phyloP scores from a whole-genome alignment of 805 yeast species.

The Pichia kluyveri region DNA sequence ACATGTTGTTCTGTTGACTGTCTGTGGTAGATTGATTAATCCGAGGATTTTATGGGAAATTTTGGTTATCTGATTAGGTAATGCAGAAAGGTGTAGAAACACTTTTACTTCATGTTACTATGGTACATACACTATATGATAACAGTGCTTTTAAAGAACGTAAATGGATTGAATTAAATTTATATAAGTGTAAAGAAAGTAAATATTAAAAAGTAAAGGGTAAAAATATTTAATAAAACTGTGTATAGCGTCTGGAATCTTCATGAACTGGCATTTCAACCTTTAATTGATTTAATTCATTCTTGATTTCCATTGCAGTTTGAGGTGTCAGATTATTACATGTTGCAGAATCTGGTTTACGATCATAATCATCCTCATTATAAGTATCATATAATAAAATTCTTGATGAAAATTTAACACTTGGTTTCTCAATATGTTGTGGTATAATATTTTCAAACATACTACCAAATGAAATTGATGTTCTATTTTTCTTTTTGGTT shows the following conservation, averaged over 20 bases:
- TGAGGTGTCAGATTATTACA: constrained; percentile 86
- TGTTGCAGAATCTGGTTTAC: constrained; percentile 88
- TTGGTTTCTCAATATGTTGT: constrained; percentile 6
- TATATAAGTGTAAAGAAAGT: not conserved
- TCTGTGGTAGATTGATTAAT: too few relatives aligned
- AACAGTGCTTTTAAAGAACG: too few relatives aligned
- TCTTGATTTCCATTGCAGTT: constrained; percentile 77
- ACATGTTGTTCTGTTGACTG: too few relatives aligned
- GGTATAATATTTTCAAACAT: constrained; percentile 7
- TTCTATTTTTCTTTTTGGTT: constrained; percentile 13
- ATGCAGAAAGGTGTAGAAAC: too few relatives aligned
- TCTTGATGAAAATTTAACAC: constrained; percentile 60
- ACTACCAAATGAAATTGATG: constrained; percentile 14
- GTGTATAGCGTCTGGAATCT: constrained; percentile 71
- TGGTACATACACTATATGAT: too few relatives aligned
- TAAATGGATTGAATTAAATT: too few relatives aligned
- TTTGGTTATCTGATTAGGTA: too few relatives aligned
- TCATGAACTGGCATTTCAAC: constrained; percentile 78
- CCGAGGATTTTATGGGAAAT: too few relatives aligned
- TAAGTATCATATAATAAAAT: constrained; percentile 82
- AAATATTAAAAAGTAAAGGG: not conserved
- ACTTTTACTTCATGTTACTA: too few relatives aligned
- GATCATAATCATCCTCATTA: constrained; percentile 75
- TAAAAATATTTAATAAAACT: constrained; percentile 46
- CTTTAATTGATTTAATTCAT: constrained; percentile 75